Evolutionary conservation across 495 filamentous ascomycete genomes (phyloP).

Genomic region (Xylaria flabelliformis): DNA sequence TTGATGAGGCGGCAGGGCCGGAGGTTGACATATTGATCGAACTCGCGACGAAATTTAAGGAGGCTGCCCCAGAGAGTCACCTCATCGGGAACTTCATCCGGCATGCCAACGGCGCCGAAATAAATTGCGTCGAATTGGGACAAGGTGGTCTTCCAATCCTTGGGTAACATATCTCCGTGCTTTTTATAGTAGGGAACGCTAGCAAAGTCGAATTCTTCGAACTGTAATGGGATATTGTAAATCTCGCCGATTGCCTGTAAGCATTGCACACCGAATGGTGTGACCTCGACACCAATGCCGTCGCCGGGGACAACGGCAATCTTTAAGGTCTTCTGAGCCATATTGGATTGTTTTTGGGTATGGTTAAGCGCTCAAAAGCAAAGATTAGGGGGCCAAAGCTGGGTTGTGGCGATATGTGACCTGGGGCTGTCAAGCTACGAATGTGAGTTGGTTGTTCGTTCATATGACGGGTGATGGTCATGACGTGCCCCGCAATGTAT

Average conservation of each 20-base stretch:
- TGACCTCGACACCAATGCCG: conserved; percentile 44
- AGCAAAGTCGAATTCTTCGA: conserved; percentile 43
- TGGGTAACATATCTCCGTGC: conserved; percentile 42
- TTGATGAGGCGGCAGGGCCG: conserved; percentile 70
- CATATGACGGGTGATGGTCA: neutral
- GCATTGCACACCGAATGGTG: conserved; percentile 39
- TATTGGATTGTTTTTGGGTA: neutral
- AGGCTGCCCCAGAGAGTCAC: conserved; percentile 60
- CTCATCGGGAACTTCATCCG: conserved; percentile 40
- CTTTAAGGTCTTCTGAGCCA: conserved; percentile 27
- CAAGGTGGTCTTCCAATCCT: conserved; percentile 39
- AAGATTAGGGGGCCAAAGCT: neutral
- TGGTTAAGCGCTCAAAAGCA: neutral
- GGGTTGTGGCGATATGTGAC: neutral
- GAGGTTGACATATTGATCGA: conserved; percentile 83
- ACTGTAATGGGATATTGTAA: conserved; percentile 34
- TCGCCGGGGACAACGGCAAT: conserved; percentile 46
- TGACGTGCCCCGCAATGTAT: neutral
- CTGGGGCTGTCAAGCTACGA: neutral
- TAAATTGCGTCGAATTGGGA: conserved; percentile 42
- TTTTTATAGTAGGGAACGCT: conserved; percentile 40
- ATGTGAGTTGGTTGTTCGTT: neutral
- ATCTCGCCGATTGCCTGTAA: conserved; percentile 35
- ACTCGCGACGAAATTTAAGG: conserved; percentile 78
- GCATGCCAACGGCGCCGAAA: conserved; percentile 45